Base-by-base conservation (phyloP, 2,329 filamentous ascomycete genomes). In the Venturia asperata region DNA sequence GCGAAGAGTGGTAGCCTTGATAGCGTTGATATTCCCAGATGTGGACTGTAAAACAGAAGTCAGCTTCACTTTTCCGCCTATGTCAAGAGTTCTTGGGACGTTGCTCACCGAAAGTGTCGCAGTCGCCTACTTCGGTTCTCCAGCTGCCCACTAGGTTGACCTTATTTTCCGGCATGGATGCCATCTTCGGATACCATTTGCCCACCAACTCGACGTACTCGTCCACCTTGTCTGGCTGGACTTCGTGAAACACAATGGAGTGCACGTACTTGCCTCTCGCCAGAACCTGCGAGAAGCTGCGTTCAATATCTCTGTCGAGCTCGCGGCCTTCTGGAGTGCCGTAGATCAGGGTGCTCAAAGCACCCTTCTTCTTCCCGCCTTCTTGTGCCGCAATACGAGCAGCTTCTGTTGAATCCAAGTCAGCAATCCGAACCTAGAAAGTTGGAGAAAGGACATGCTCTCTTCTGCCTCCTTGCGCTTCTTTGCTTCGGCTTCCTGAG, bases 21-120 rank as follows among this genome's bases (percentile, higher is more conserved):
- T 97, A 99, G 72, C 92, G 89, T 78, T 97, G 92, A 77, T 99
- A 99, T 77, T 99, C 94, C 94, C 94, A 99, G 73, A 99, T 99
- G 76, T 99, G 94, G 62, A 99, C 94, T 97, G 71, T 63, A n/a
- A 61, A 10, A 62, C 30, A 64, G 41, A 19, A 15, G 61, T 19
- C 63, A 63, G 49, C 61, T 39, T 13, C 11, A 6, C 37, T 41
- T 52, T 62, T 58, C 6, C 5, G 30, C 10, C 9, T 5, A 37
- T 58, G 9, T 19, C 17, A n/a, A 21, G 52, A 37, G 15, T 58
- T 37, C 30, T 19, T 5, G 52, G 27, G 52, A 6, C 17, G 37
- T 5, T 24, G 76, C 85, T 67, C 84, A 96, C 92, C 86, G 78
- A 99, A 99, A 0, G 92, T 97, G 74, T 99, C 92, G 75, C 91